A percentile compares a stretch with the other conserved stretches of the same genome.
These are phyloP conservation scores for Scheffersomyces segobiensis DNA, from an alignment of 1,139 yeast species.

Conservation along the genomic window DNA sequence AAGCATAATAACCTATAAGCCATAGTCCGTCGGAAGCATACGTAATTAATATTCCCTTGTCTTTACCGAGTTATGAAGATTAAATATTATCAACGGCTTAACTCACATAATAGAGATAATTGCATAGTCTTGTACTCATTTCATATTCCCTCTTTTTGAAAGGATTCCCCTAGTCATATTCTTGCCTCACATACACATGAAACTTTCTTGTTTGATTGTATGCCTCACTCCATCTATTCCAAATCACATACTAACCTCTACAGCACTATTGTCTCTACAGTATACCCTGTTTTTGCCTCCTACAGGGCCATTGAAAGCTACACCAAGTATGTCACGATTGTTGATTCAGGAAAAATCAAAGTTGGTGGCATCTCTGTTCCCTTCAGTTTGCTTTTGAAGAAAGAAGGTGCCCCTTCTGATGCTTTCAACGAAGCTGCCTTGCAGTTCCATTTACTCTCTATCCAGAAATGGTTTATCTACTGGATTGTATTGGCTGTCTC, in stretches of 20 bases:
- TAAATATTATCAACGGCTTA: not conserved
- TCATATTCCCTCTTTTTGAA: too few relatives aligned
- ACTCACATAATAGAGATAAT: not conserved
- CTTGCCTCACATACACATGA: too few relatives aligned
- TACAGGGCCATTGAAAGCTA: slow-evolving; percentile 51
- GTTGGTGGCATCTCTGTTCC: slow-evolving; percentile 41
- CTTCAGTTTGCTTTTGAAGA: slow-evolving; percentile 23
- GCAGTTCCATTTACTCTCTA: slow-evolving; percentile 33
- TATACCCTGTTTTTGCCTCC: slow-evolving; percentile 56
- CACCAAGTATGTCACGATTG: slow-evolving; percentile 19
- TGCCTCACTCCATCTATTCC: not conserved
- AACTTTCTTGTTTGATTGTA: too few relatives aligned
- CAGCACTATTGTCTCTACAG: slow-evolving; percentile 41
- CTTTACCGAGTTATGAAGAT: not conserved
- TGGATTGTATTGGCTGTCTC: slow-evolving; percentile 53
- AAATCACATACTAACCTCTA: slow-evolving; percentile 8
- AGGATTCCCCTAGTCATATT: too few relatives aligned
- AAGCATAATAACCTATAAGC: not conserved
- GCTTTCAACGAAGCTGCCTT: slow-evolving; percentile 15
- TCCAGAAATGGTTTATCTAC: slow-evolving; percentile 59
- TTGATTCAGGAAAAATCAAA: slow-evolving; percentile 28
- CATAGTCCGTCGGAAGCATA: not conserved
- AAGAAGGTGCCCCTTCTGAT: slow-evolving; percentile 4
- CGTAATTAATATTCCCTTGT: not conserved
- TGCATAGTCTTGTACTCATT: not conserved